phyloP scores from a whole-genome alignment of 495 filamentous ascomycete genomes.

The Cladorrhinum samala region DNA sequence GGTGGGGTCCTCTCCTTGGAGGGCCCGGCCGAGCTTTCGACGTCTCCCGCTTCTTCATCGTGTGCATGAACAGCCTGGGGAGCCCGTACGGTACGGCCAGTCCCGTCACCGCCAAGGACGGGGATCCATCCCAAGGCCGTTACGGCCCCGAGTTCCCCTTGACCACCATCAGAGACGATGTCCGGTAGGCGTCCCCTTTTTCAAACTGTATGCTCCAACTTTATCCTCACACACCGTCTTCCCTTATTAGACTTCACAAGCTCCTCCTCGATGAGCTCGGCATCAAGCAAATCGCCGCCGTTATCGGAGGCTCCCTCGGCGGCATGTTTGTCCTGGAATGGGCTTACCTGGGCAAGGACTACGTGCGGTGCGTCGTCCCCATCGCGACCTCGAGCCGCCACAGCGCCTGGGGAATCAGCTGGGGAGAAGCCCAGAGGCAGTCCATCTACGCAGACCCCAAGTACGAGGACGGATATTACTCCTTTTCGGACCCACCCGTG shows the following conservation, averaged over 20 bases:
- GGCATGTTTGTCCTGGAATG: conserved; percentile 97
- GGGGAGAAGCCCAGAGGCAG: conserved; percentile 95
- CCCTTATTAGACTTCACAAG: conserved; percentile 88
- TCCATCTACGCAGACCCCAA: conserved; percentile 98
- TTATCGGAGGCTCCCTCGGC: conserved; percentile 96
- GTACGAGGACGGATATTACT: conserved; percentile 95
- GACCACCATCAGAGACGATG: conserved; percentile 92
- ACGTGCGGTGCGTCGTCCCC: conserved; percentile 84
- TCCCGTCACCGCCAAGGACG: conserved; percentile 83
- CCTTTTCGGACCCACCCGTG: conserved; percentile 72
- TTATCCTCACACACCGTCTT: conserved; percentile 8
- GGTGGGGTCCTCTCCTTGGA: conserved; percentile 95
- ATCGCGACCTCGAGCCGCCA: conserved; percentile 93
- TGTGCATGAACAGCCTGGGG: conserved; percentile 93
- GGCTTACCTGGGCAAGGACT: conserved; percentile 91
- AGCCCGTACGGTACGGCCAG: conserved; percentile 96
- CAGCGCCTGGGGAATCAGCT: conserved; percentile 98
- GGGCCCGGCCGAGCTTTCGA: conserved; percentile 89
- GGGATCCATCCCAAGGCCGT: conserved; percentile 61
- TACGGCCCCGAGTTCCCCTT: conserved; percentile 97
- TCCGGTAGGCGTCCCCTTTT: conserved; percentile 55
- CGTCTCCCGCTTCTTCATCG: conserved; percentile 82
- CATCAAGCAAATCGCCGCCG: conserved; percentile 76
- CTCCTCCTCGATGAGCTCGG: conserved; percentile 85
- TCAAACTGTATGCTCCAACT: no score